These are phyloP conservation scores for Penstemon barbatus DNA, from an alignment of 257 asterid genomes.

Conservation along the genomic window DNA sequence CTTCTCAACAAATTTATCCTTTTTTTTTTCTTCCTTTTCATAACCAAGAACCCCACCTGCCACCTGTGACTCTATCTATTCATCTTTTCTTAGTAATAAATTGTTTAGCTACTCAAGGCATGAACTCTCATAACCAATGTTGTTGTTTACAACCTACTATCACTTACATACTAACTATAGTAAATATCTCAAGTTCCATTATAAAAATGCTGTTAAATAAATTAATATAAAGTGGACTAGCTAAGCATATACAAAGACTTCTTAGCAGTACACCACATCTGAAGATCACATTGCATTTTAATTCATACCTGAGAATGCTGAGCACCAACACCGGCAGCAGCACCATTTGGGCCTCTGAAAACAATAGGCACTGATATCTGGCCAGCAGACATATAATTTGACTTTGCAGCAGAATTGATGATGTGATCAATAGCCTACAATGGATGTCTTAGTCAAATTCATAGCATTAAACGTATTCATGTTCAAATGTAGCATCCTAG, in stretches of 20 bases:
- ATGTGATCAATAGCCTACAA: conserved; percentile 90
- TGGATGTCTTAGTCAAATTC: conserved; percentile 9
- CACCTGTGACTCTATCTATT: too few relatives aligned
- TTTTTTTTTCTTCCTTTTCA: too few relatives aligned
- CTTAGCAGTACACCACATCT: background rate
- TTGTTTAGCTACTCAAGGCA: too few relatives aligned
- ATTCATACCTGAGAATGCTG: conserved; percentile 83
- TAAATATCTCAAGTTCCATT: too few relatives aligned
- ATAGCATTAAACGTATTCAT: background rate
- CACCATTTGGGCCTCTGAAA: conserved; percentile 94
- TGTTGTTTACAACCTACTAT: too few relatives aligned
- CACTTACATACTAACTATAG: too few relatives aligned
- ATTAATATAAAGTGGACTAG: too few relatives aligned
- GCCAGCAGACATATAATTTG: conserved; percentile 88
- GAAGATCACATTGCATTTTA: conserved; percentile 8
- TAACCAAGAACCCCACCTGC: too few relatives aligned
- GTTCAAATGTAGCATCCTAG: conserved; percentile 21
- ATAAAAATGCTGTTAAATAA: too few relatives aligned
- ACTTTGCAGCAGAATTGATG: conserved; percentile 90
- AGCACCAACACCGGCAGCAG: conserved; percentile 97
- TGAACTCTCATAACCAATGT: too few relatives aligned
- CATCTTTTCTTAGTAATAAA: too few relatives aligned
- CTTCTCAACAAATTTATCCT: too few relatives aligned
- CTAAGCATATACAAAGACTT: background rate
- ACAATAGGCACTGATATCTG: conserved; percentile 83